Evolutionary conservation across 495 filamentous ascomycete species (phyloP), one percentile per base, ranked within the genome.

Genomic region (Glutinoglossum americanum): DNA sequence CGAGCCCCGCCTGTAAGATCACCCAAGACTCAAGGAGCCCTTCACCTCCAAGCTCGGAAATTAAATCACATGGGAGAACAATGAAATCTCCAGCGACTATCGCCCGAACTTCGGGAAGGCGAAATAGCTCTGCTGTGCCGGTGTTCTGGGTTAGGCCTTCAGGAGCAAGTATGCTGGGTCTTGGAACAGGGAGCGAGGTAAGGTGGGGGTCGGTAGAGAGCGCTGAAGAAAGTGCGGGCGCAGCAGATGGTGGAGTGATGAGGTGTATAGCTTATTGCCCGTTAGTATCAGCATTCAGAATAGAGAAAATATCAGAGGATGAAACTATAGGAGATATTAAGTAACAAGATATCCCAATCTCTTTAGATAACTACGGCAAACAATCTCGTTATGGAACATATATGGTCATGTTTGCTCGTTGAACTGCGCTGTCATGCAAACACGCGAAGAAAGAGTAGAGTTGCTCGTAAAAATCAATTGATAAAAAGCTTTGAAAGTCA

Each of bases 1-100:
- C 73, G 0, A 90, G 71, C n/a, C 80, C 80, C 25, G 77, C 80
- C 55, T 87, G 80, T 55, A 81, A 77, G 25, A 89, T 76, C 86
- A 96, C 87, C 93, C 93, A 99, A 62, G 90, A 76, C 64, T 96
- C 86, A 1, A 89, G 68, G 10, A 96, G 71, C 47, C 80, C 76
- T 64, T 87, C 82, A 11, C 87, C 87, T 11, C 83, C 84, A 6
- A 98, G 71, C 64, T 95, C 89, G 71, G 85, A 95, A 21, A 99
- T 77, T 0, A 99, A 74, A 68, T 99, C 93, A 65, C 92, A 99
- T 1, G 90, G 89, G 23, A 99, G 70, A 3, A 97, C 82, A 8
- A 94, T 68, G 66, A 97, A 95, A 67, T 99, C 87, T 4, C 80
- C 78, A 27, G 75, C 87, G 57, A 99, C 82, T 44, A 74, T 72